These are phyloP conservation scores for Auricularia sp. DNA, from an alignment of 768 basidiomycete species.

Conservation along the genomic window DNA sequence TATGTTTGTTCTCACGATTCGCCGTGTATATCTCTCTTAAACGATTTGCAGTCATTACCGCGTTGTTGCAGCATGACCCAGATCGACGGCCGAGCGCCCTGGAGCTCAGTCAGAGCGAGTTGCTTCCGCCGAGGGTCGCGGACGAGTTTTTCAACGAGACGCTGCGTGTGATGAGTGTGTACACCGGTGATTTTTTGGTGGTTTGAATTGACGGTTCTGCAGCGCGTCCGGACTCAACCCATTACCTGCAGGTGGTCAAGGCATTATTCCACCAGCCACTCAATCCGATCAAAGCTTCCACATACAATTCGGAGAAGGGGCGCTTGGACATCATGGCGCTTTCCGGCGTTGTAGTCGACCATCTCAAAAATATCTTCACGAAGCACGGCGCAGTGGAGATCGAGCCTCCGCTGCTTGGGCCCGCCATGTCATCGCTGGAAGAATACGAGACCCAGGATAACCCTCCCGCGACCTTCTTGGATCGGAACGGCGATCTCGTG, in stretches of 20 bases:
- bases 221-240: conserved; percentile 75
- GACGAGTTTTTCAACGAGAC: conserved; percentile 82
- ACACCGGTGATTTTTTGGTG: neutral
- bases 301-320: conserved; percentile 66
- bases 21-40: neutral
- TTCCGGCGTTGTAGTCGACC: conserved; percentile 67
- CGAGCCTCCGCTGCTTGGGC: conserved; percentile 78
- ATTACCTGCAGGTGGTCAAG: conserved; percentile 67
- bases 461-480: conserved; percentile 63
- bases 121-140: conserved; percentile 68
- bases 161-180: conserved; percentile 60
- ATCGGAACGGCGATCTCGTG: conserved; percentile 69
- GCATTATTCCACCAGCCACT: conserved; percentile 69
- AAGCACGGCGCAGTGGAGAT: conserved; percentile 86
- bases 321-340: conserved; percentile 60
- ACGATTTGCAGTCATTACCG: conserved; percentile 53
- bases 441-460: conserved; percentile 48
- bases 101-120: conserved; percentile 69
- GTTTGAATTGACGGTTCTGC: neutral
- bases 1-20: conserved; percentile 25
- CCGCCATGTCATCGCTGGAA: conserved; percentile 32
- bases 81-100: conserved; percentile 65
- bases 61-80: conserved; percentile 75
- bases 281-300: conserved; percentile 47
- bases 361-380: conserved; percentile 65